Percentiles rank a stretch among this genome's conserved stretches.
Conservation (phyloP, 2,329 filamentous ascomycete species). For the Aurifilum marmelostoma region DNA sequence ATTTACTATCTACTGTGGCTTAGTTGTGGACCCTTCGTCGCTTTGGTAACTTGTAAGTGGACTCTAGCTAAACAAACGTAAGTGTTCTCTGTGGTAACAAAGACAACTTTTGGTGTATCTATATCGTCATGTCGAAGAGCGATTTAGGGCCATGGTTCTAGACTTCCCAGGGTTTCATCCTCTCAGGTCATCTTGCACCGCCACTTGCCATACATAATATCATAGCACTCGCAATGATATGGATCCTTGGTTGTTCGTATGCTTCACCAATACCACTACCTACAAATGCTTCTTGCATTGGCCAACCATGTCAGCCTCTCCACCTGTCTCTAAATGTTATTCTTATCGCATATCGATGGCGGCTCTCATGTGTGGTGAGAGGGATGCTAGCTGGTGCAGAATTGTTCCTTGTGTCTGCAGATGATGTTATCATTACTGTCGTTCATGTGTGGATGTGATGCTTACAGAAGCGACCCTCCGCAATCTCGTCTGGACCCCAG, state of each 20-base stretch:
- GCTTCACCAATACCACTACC: background rate
- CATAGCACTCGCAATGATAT: background rate
- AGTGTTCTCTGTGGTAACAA: background rate
- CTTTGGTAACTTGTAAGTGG: background rate
- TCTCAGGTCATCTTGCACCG: background rate
- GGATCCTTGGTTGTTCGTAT: background rate
- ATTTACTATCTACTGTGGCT: background rate
- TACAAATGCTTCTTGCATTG: no score
- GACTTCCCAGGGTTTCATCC: background rate
- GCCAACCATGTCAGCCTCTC: no score
- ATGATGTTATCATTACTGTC: no score
- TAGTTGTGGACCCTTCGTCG: background rate
- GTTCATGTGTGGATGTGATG: no score
- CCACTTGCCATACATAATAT: background rate
- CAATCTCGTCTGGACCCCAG: background rate
- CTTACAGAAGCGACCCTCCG: no score
- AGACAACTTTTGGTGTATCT: background rate
- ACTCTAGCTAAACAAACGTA: background rate
- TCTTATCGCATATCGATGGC: no score
- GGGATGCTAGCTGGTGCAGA: no score
- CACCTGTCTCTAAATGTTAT: no score
- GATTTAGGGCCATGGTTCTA: background rate
- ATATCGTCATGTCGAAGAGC: background rate
- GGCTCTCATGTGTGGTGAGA: no score
- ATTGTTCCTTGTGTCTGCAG: no score